These are phyloP conservation scores for Nevesoporus exiguus DNA, from an alignment of 768 basidiomycete genomes.

Conservation along the genomic window DNA sequence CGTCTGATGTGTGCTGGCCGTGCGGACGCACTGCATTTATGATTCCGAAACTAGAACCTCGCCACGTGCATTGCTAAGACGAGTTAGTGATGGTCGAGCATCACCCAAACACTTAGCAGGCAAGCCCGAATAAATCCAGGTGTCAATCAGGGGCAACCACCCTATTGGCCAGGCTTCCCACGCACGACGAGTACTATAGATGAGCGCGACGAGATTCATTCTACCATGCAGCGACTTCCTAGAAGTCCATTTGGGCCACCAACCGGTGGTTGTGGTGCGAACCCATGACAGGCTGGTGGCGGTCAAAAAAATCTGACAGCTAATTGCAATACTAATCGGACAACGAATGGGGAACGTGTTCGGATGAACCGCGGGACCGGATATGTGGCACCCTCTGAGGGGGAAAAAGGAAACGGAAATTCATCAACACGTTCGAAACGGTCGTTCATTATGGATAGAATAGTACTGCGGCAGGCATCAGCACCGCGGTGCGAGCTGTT, in stretches of 20 bases:
- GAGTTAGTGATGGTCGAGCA: not conserved
- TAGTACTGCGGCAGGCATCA: slow-evolving; percentile 12
- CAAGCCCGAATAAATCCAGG: slow-evolving; percentile 1
- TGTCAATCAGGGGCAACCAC: slow-evolving; percentile 14
- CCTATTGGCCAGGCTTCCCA: not conserved
- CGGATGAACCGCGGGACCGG: not conserved
- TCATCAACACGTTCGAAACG: slow-evolving; percentile 11
- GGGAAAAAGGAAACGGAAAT: not conserved
- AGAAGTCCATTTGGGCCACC: slow-evolving; percentile 4
- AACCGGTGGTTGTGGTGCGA: slow-evolving; percentile 7
- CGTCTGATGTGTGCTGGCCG: slow-evolving; percentile 26
- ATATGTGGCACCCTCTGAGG: not conserved
- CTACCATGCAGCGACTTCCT: not conserved
- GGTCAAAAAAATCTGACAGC: slow-evolving; percentile 18
- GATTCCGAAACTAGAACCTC: slow-evolving; percentile 22
- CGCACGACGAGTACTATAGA: not conserved
- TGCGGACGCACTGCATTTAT: slow-evolving; percentile 22
- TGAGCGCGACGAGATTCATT: not conserved
- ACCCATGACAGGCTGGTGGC: slow-evolving; percentile 11
- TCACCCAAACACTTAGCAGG: not conserved
- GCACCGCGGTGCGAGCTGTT: not conserved
- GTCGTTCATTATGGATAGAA: slow-evolving; percentile 1
- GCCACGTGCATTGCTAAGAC: slow-evolving; percentile 10
- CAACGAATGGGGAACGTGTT: slow-evolving; percentile 1
- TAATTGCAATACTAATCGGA: slow-evolving; percentile 8